These are phyloP conservation scores for Microdochium nivale DNA, from an alignment of 2,329 filamentous ascomycete species.

Conservation along the genomic window DNA sequence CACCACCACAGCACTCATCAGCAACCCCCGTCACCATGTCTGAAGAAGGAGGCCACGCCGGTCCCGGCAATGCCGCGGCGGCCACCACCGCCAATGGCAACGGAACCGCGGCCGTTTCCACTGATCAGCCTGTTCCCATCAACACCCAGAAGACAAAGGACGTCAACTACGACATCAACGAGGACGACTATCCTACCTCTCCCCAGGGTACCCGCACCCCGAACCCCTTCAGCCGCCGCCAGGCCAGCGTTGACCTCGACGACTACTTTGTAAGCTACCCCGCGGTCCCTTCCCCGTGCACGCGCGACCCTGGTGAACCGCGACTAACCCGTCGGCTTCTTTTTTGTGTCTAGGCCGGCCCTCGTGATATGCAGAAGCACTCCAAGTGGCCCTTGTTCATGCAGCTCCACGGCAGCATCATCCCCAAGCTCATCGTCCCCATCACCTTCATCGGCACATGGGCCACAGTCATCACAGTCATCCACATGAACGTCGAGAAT, in stretches of 20 bases:
- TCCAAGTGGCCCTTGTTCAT: constrained; percentile 74
- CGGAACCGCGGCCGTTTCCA: background rate
- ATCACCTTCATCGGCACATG: constrained; percentile 54
- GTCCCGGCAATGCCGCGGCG: background rate
- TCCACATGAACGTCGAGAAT: constrained; percentile 35
- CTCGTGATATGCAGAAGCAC: constrained; percentile 62
- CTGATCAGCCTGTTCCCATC: background rate
- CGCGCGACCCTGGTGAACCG: too few species aligned
- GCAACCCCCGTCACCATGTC: background rate
- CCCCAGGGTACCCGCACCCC: constrained; percentile 13
- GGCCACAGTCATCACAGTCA: constrained; percentile 56
- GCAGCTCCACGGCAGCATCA: constrained; percentile 64
- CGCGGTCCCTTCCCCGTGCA: too few species aligned
- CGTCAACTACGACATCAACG: constrained; percentile 3
- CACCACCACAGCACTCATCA: background rate
- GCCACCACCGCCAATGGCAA: background rate
- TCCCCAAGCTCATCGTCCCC: constrained; percentile 69
- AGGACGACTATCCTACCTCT: constrained; percentile 10
- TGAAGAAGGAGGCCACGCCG: background rate
- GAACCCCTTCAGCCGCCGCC: constrained; percentile 22
- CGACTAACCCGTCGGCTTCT: background rate
- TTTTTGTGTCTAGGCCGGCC: constrained; percentile 33
- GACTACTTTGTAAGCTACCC: constrained; percentile 34
- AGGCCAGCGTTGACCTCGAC: constrained; percentile 28
- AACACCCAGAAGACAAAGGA: background rate